These are phyloP conservation scores for Beta lomatogona DNA, from an alignment of 179 eudicot species.

Conservation along the genomic window DNA sequence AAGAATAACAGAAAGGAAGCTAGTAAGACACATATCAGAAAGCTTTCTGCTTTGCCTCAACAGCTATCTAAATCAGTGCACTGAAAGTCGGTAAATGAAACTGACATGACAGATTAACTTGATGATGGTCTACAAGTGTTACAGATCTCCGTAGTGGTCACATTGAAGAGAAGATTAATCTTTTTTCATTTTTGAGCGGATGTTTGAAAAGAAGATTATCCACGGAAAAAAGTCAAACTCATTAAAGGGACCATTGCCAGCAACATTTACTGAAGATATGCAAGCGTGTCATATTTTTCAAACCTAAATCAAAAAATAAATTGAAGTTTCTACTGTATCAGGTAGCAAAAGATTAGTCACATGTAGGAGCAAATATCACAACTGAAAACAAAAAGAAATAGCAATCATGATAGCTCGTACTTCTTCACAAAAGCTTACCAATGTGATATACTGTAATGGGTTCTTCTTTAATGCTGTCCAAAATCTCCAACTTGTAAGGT, in stretches of 20 bases:
- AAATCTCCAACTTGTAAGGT: conserved; percentile 90
- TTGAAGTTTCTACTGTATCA: background rate
- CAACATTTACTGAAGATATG: background rate
- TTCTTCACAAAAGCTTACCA: conserved; percentile 40
- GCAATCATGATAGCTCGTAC: background rate
- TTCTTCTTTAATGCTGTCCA: conserved; percentile 86
- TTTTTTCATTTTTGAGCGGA: no score
- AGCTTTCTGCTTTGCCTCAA: background rate
- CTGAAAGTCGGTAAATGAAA: background rate
- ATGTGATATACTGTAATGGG: conserved; percentile 97
- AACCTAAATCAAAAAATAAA: background rate
- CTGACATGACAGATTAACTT: background rate
- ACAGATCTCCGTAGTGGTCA: background rate
- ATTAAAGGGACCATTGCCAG: background rate
- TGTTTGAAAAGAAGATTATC: no score
- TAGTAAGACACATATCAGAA: background rate
- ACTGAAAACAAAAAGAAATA: background rate
- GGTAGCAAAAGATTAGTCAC: background rate
- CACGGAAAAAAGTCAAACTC: background rate
- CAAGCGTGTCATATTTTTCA: background rate
- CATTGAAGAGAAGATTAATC: background rate
- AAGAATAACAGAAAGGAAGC: background rate
- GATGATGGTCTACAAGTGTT: background rate
- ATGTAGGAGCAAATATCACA: conserved; percentile 4
- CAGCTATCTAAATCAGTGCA: background rate